Conservation (phyloP, 768 basidiomycete species). For the Galerina sulciceps region DNA sequence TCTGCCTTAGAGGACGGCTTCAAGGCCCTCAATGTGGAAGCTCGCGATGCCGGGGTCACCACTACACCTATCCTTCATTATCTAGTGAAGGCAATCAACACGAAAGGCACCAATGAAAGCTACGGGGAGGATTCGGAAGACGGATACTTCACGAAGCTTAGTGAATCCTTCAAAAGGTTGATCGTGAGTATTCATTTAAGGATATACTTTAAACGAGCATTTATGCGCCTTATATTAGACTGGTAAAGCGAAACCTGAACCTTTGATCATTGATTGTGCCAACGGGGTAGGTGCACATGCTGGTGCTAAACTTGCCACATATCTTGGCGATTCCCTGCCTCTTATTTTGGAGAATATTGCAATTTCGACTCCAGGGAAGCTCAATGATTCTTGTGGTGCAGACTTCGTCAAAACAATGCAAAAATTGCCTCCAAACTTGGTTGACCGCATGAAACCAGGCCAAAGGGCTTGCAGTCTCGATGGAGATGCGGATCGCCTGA, state of each 20-base stretch:
- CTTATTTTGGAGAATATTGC: conserved; percentile 74
- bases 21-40: conserved; percentile 67
- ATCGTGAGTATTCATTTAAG: conserved; percentile 58
- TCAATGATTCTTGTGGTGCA: conserved; percentile 91
- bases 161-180: conserved; percentile 81
- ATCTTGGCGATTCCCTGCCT: conserved; percentile 63
- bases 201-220: not conserved
- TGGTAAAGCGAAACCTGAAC: conserved; percentile 57
- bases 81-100: conserved; percentile 88
- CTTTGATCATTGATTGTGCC: conserved; percentile 93
- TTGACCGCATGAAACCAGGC: conserved; percentile 62
- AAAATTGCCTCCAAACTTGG: conserved; percentile 79
- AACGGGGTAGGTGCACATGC: conserved; percentile 92
- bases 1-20: conserved; percentile 84
- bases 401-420: conserved; percentile 97
- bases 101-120: conserved; percentile 73
- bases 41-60: conserved; percentile 79
- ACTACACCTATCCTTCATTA: conserved; percentile 98
- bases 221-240: conserved; percentile 40
- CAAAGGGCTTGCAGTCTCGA: conserved; percentile 93
- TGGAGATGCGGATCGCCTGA: conserved; percentile 96
- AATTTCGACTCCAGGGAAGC: conserved; percentile 63
- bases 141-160: conserved; percentile 85
- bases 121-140: conserved; percentile 83
- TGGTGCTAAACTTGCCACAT: conserved; percentile 60